Conservation (phyloP, 495 filamentous ascomycete genomes). For the Hypoxylon crocopeplum region DNA sequence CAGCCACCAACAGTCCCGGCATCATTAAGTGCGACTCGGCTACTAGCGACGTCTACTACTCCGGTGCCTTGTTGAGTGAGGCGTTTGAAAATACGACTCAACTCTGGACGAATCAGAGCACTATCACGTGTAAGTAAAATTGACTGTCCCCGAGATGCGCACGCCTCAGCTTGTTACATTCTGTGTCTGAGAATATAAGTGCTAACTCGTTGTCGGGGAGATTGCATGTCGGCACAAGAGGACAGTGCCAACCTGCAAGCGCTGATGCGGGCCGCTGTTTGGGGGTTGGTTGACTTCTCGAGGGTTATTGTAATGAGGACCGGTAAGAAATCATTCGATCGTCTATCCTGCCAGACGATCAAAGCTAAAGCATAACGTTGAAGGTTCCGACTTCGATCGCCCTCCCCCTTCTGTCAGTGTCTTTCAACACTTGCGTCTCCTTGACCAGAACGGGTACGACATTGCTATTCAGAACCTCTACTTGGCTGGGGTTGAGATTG, state of each 20-base stretch:
- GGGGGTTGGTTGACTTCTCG: constrained; percentile 66
- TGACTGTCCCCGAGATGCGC: no score
- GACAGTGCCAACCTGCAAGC: constrained; percentile 76
- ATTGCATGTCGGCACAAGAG: constrained; percentile 77
- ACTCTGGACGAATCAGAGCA: constrained; percentile 69
- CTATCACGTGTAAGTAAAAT: constrained; percentile 51
- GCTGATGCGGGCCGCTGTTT: constrained; percentile 63
- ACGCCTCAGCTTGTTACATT: no score
- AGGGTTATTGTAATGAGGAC: constrained; percentile 78
- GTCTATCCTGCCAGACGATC: background rate
- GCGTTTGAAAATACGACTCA: constrained; percentile 71
- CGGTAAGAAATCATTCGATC: constrained; percentile 24
- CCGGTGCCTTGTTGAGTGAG: constrained; percentile 64
- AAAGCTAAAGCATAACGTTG: background rate
- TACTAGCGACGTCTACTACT: constrained; percentile 77
- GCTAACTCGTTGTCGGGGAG: no score
- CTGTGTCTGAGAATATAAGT: no score
- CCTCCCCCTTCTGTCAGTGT: constrained; percentile 63
- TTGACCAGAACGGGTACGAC: constrained; percentile 65
- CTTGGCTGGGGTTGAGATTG: constrained; percentile 68
- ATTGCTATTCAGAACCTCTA: constrained; percentile 70
- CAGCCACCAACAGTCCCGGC: constrained; percentile 59
- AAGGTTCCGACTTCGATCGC: constrained; percentile 73
- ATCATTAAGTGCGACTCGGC: constrained; percentile 72
- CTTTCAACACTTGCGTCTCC: constrained; percentile 63